phyloP scores from a whole-genome alignment of 352 stramenopile genomes.

The Globisporangium parvum region DNA sequence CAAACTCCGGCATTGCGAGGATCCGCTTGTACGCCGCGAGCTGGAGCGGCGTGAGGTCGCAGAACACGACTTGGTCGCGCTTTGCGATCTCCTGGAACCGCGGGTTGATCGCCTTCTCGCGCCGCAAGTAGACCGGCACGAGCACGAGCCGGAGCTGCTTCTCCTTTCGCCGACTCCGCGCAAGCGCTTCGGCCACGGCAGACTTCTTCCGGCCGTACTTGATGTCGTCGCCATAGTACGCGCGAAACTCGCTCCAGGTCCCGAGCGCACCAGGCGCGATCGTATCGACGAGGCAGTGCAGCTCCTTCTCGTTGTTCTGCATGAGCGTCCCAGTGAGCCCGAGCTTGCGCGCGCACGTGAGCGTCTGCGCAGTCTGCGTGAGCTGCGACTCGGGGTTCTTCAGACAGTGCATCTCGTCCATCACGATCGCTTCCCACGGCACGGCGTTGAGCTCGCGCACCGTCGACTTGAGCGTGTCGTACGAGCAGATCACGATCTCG shows the following conservation, averaged over 20 bases:
- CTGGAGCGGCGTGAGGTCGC: constrained; percentile 67
- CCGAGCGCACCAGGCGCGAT: constrained; percentile 63
- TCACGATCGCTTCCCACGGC: constrained; percentile 91
- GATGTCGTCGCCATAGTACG: constrained; percentile 77
- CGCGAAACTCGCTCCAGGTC: constrained; percentile 59
- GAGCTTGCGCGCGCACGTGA: constrained; percentile 60
- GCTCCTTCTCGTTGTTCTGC: constrained; percentile 84
- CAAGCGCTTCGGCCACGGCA: constrained; percentile 47
- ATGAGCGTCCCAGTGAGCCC: constrained; percentile 88
- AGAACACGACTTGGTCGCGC: constrained; percentile 76
- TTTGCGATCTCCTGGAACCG: constrained; percentile 70
- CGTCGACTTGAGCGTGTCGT: constrained; percentile 88
- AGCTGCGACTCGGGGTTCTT: constrained; percentile 96
- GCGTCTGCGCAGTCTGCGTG: constrained; percentile 60
- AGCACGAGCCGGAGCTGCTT: constrained; percentile 54
- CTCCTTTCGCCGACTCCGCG: constrained; percentile 62
- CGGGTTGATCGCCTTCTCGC: constrained; percentile 71
- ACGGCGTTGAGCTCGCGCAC: constrained; percentile 76
- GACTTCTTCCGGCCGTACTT: constrained; percentile 82
- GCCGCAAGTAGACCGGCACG: constrained; percentile 57
- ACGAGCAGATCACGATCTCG: constrained; percentile 79
- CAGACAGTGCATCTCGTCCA: constrained; percentile 99
- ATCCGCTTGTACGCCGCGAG: constrained; percentile 64
- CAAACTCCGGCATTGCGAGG: constrained; percentile 65
- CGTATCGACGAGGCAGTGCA: constrained; percentile 72